Evolutionary conservation across 78 protist genomes (phyloP).

Genomic region (Dictyostelium firmibasis): DNA sequence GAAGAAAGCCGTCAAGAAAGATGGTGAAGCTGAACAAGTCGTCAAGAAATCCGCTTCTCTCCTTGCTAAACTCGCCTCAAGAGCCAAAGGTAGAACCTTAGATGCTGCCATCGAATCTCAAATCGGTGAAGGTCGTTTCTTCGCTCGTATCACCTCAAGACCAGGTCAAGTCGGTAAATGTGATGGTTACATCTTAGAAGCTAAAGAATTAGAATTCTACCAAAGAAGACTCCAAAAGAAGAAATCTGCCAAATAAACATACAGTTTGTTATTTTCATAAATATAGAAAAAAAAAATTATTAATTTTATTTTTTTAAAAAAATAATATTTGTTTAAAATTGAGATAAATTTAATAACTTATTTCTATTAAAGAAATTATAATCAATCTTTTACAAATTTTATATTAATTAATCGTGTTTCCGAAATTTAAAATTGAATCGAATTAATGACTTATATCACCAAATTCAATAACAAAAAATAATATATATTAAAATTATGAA

Average conservation of each 20-base stretch:
- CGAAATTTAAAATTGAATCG: too few relatives aligned
- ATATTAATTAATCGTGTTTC: too few relatives aligned
- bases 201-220: conserved; percentile 99
- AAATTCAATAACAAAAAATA: too few relatives aligned
- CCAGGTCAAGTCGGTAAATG: conserved; percentile 99
- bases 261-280: background rate
- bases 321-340: too few relatives aligned
- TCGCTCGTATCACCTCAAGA: conserved; percentile 96
- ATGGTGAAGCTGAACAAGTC: conserved; percentile 14
- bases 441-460: too few relatives aligned
- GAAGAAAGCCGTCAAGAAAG: conserved; percentile 60
- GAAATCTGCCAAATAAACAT: conserved; percentile 65
- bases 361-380: too few relatives aligned
- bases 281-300: too few relatives aligned
- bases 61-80: conserved; percentile 75
- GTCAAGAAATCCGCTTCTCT: conserved; percentile 67
- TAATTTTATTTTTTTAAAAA: too few relatives aligned
- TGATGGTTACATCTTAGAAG: conserved; percentile 99
- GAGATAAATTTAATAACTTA: too few relatives aligned
- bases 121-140: conserved; percentile 96
- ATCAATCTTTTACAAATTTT: too few relatives aligned
- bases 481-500: too few relatives aligned
- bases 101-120: conserved; percentile 92
- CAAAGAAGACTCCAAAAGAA: conserved; percentile 92
- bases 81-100: conserved; percentile 81